A percentile compares a stretch with the other conserved stretches of the same genome.
phyloP scores from a whole-genome alignment of 2,329 filamentous ascomycete species.

The Botrytis deweyae region DNA sequence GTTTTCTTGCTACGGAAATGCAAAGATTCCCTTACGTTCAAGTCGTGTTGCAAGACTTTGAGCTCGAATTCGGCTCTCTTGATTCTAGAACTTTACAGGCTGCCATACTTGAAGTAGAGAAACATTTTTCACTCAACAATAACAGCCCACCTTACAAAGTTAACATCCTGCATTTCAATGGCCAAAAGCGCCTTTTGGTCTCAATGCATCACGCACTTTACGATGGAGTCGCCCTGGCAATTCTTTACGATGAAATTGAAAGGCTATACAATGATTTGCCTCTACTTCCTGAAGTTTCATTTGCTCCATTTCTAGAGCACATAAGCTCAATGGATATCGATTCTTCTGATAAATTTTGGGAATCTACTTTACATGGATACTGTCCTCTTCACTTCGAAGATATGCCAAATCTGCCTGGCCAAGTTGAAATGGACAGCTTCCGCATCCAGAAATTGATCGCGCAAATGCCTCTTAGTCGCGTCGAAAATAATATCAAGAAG shows the following conservation, averaged over 20 bases:
- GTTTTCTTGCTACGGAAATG: constrained; percentile 66
- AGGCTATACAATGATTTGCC: constrained; percentile 48
- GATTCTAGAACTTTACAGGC: constrained; percentile 4
- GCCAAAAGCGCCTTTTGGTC: constrained; percentile 29
- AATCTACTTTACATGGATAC: constrained; percentile 52
- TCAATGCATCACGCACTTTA: constrained; percentile 79
- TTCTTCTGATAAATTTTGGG: constrained; percentile 66
- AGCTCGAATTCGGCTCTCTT: constrained; percentile 30
- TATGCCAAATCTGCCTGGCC: not conserved
- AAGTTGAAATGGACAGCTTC: not conserved
- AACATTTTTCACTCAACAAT: constrained; percentile 5
- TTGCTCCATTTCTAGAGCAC: constrained; percentile 62
- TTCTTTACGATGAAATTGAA: constrained; percentile 70
- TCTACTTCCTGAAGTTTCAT: constrained; percentile 53
- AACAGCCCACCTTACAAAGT: constrained; percentile 36
- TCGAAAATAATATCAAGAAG: constrained; percentile 52
- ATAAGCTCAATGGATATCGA: constrained; percentile 51
- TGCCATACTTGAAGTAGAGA: not conserved
- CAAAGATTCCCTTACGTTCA: constrained; percentile 66
- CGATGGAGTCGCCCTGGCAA: constrained; percentile 74
- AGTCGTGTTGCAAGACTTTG: constrained; percentile 57
- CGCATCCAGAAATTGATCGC: constrained; percentile 26
- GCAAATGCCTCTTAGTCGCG: constrained; percentile 28
- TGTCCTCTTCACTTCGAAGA: constrained; percentile 38
- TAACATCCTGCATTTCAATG: constrained; percentile 20